Base-by-base conservation (phyloP, 208 protist species). In the Phytomonas sp. region DNA sequence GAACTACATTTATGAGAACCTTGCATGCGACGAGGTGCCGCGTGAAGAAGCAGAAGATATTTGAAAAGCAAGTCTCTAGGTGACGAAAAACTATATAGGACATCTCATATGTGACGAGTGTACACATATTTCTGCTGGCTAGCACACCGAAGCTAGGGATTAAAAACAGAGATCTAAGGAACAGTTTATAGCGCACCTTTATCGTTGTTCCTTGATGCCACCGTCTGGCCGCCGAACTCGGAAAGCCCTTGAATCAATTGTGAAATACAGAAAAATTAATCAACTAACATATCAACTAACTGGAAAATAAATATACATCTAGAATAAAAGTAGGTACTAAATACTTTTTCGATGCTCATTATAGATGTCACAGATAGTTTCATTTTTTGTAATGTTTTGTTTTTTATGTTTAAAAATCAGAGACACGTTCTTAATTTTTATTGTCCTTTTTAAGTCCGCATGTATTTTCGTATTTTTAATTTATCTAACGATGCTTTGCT, bases 1-100 rank as follows among this genome's bases (percentile, higher is more conserved):
- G 53, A 40, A 77, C 33, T 87, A 84, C 70, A 30, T 84, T 0
- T 87, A 87, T 59, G 82, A 83, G 29, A 79, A 87, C 66, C 62
- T 84, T 15, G 67, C 71, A 29, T 78, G 79, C 8, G 81, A 86
- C 60, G 81, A 77, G 13, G 68, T 74, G 62, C 71, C 78, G 4
- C 74, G 78, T 11, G 72, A 78, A 46, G 17, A 77, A 73, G 63
- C 46, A 56, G 11, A 56, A 56, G 11, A 56, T 56, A 56, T 23
- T 23, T 26, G 5, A 56, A 56, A 26, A 1, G 23, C 20, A 26
- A 4, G 0, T 5, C 13, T 26, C 8, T 26, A 56, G 20, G 0
- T 26, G 0, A 56, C 0, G 46, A 56, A 56, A 56, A 7, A 26
- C 20, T 4, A 26, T 56, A 26, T 56, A 23, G 20, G 26, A 26